Evolutionary conservation across 768 basidiomycete species (phyloP).

Genomic region (Termitomyces eurrhizus): DNA sequence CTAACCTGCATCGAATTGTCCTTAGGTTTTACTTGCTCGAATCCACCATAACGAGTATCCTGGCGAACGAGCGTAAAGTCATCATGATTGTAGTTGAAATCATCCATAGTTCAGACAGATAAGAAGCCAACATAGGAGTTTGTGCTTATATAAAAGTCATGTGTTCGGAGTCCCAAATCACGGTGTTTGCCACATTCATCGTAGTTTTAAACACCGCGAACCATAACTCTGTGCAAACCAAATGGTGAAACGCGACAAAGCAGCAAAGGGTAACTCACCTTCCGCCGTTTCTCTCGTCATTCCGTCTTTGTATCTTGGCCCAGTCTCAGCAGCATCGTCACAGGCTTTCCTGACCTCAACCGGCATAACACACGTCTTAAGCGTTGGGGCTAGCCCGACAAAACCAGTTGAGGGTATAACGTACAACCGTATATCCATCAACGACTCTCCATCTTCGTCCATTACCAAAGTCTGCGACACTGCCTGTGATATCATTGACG

Average conservation of each 20-base stretch:
- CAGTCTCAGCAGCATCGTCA: background rate
- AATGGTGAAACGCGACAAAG: background rate
- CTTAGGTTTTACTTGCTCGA: background rate
- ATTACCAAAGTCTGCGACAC: slow-evolving; percentile 1
- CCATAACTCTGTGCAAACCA: background rate
- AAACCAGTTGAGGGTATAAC: background rate
- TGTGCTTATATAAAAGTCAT: background rate
- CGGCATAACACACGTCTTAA: background rate
- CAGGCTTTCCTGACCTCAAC: slow-evolving; percentile 1
- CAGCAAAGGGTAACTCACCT: background rate
- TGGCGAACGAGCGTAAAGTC: background rate
- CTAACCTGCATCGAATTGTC: background rate
- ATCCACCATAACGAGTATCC: background rate
- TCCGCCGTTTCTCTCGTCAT: background rate
- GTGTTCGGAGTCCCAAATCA: background rate
- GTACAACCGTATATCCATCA: slow-evolving; percentile 1
- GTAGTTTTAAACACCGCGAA: too few relatives aligned
- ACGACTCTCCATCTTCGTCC: background rate
- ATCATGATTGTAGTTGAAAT: background rate
- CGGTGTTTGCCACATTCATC: background rate
- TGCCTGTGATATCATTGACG: background rate
- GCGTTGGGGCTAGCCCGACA: background rate
- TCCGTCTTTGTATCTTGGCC: background rate
- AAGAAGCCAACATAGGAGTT: background rate
- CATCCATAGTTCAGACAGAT: background rate